Evolutionary conservation across 495 filamentous ascomycete species (phyloP), one percentile per base, ranked within the genome.

Genomic region (Podospora australis): DNA sequence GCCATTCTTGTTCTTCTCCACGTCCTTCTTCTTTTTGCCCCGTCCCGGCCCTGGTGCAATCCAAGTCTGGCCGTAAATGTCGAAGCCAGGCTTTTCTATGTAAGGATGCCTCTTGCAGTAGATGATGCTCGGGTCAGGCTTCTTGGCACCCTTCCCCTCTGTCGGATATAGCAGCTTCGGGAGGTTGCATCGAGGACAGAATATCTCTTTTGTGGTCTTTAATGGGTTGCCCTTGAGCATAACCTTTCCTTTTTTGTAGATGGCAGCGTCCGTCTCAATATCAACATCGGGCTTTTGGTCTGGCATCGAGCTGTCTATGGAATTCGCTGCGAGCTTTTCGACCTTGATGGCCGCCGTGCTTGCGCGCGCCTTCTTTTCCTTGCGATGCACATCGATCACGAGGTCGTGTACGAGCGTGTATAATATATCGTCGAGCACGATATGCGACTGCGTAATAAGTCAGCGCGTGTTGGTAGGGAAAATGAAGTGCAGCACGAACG

Each of bases 1-100:
- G 50, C 68, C 70, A 55, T 60, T 63, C 48, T 73, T 71, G 24
- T 81, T 68, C 77, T 84, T 70, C 65, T 77, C 56, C 65, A 71
- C 69, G 28, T 78, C 74, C 63, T 77, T 78, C 67, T 80, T 78
- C 63, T 80, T 80, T 66, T 80, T 77, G 45, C 75, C 74, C 38
- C 74, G 62, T 2, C 74, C 75, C 1, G 75, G 74, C 2, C 74
- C 74, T 6, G 69, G 69, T 24, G 64, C 64, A 21, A 77, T 68
- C 68, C 71, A 92, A 8, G 81, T 82, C 58, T 89, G 88, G 42
- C 86, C 87, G 60, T 92, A 88, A 34, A 91, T 84, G 59, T 94
- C 88, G 66, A 82, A 82, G 44, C 85, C 84, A 2, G 82, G 78
- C 57, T 81, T 78, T 45, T 78, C 78, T 57, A 86, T 81, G 66